Base-by-base conservation (phyloP, 306 rosid genomes). In the Dryas drummondii region DNA sequence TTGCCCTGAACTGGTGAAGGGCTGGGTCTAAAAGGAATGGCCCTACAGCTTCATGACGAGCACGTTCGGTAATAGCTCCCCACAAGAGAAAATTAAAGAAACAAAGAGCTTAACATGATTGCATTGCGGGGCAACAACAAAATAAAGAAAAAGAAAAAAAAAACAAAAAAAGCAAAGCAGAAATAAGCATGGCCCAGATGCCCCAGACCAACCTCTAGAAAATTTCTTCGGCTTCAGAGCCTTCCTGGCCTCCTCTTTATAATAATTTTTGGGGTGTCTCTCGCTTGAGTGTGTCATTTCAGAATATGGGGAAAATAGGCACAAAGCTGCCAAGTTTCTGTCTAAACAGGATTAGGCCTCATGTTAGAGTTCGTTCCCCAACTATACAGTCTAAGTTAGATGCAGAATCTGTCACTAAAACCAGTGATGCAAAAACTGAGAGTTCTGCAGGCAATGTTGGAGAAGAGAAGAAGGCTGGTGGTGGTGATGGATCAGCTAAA, bases 271-370 rank as follows among this genome's bases (percentile, higher is more conserved):
- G 56, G 86, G 56, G 86, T 53, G n/a, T 75, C 17, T 19, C 44
- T 82, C 80, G 52, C 72, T 26, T 6, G 73, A 71, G 68, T 59
- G 44, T 49, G 19, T 63, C 65, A 56, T 68, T 63, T 51, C 50
- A 77, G 63, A 57, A 77, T 51, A 92, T 94, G 99, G 97, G 92
- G 48, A 92, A 89, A 91, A 86, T 86, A 80, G 90, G 92, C 7
- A 66, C 88, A 13, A 94, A 85, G 80, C 73, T 91, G 76, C 88
- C 97, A 2, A 89, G 84, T 71, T 92, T 92, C 79, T 90, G 97
- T 84, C 89, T 94, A 7, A 94, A 86, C 85, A 79, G 97, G 76
- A 92, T 92, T 55, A 83, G 96, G 86, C 97, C 99, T 57, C 97
- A 86, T 71, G 92, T 93, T 19, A 71, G 97, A 9, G 93, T 90